Evolutionary conservation across 2,329 filamentous ascomycete genomes (phyloP).

Genomic region (Zalaria sp.): DNA sequence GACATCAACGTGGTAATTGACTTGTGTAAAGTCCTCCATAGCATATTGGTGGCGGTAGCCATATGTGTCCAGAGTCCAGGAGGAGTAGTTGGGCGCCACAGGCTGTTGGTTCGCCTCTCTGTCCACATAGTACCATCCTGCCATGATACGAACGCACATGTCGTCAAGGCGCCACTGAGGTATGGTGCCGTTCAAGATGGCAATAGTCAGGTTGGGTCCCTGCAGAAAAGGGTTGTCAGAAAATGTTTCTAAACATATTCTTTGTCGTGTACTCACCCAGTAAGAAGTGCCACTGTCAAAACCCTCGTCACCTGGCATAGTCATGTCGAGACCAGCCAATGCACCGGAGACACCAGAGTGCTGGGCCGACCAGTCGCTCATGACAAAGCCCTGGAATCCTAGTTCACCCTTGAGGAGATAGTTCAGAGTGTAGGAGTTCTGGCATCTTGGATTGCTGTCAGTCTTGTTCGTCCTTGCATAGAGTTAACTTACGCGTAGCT

Average conservation of each 20-base stretch:
- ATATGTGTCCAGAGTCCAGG: conserved; percentile 69
- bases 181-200: conserved; percentile 77
- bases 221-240: not conserved
- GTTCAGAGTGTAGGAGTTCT: conserved; percentile 66
- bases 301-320: conserved; percentile 71
- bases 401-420: conserved; percentile 65
- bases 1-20: conserved; percentile 77
- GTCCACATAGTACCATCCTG: conserved; percentile 50
- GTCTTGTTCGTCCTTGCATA: not conserved
- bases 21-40: conserved; percentile 45
- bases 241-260: not conserved
- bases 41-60: conserved; percentile 53
- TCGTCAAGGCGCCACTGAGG: conserved; percentile 79
- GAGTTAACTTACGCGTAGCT: conserved; percentile 42
- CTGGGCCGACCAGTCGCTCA: conserved; percentile 64
- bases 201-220: conserved; percentile 74
- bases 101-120: conserved; percentile 36
- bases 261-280: conserved; percentile 35
- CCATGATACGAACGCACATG: conserved; percentile 72
- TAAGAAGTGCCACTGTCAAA: conserved; percentile 62
- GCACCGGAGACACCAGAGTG: conserved; percentile 54
- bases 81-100: conserved; percentile 62
- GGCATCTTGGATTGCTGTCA: conserved; percentile 37
- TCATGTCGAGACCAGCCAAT: conserved; percentile 67
- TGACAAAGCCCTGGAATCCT: conserved; percentile 57